Evolutionary conservation across 2,329 filamentous ascomycete species (phyloP).

Genomic region (Fusarium poae): DNA sequence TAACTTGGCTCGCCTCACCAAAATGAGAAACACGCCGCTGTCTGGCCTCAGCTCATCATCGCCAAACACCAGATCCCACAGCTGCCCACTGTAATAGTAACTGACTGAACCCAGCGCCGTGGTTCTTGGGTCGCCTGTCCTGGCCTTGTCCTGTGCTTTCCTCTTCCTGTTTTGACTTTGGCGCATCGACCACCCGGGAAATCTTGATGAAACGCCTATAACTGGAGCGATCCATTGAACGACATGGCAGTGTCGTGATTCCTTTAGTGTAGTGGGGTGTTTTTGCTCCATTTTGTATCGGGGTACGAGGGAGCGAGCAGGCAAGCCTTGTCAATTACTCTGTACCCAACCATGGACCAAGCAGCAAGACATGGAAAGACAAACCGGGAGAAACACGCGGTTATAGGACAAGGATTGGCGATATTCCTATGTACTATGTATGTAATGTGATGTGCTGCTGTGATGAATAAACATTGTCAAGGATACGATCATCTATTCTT

Average conservation of each 20-base stretch:
- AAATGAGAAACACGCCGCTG: background rate
- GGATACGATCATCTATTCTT: background rate
- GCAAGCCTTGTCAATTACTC: constrained; percentile 8
- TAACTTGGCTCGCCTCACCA: constrained; percentile 8
- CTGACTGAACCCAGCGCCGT: constrained; percentile 10
- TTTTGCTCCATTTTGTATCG: background rate
- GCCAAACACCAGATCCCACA: background rate
- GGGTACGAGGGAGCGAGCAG: background rate
- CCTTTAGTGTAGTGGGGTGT: background rate
- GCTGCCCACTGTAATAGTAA: background rate
- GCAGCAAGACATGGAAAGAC: background rate
- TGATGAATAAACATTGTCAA: constrained; percentile 10
- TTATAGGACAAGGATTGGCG: constrained; percentile 23
- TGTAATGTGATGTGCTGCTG: background rate
- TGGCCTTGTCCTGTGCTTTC: background rate
- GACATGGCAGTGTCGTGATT: constrained; percentile 1
- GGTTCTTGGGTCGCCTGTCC: constrained; percentile 20
- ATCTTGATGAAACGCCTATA: constrained; percentile 6
- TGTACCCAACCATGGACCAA: background rate
- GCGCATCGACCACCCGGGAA: constrained; percentile 2
- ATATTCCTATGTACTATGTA: background rate
- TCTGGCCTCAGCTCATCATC: constrained; percentile 22
- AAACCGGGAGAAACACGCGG: constrained; percentile 12
- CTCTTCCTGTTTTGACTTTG: background rate
- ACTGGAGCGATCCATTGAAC: background rate